phyloP scores from a whole-genome alignment of 371 early-diverging fungal species.

The Lichtheimia hyalospora region DNA sequence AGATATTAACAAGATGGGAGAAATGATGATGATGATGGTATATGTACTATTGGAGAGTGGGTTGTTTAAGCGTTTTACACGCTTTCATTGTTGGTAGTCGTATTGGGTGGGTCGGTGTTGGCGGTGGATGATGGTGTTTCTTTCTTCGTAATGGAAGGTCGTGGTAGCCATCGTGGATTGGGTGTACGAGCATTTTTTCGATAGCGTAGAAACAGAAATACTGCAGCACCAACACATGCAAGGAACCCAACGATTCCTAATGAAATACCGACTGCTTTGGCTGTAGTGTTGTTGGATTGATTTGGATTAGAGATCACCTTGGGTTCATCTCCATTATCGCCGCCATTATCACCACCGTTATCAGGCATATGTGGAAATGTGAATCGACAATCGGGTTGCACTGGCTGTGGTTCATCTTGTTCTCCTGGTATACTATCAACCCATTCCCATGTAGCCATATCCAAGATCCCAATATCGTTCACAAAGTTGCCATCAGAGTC shows the following conservation, averaged over 20 bases:
- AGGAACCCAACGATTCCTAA: slow-evolving; percentile 23
- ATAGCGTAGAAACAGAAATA: slow-evolving; percentile 7
- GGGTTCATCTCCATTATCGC: slow-evolving; percentile 14
- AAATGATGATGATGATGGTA: no score
- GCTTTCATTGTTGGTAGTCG: no score
- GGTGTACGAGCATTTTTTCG: slow-evolving; percentile 20
- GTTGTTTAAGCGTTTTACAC: no score
- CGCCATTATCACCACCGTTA: slow-evolving; percentile 1
- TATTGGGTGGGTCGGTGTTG: neutral
- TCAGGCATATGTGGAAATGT: slow-evolving; percentile 18
- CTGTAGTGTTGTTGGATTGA: slow-evolving; percentile 2
- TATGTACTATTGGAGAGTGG: no score
- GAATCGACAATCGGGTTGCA: slow-evolving; percentile 21
- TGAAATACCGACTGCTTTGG: slow-evolving; percentile 33
- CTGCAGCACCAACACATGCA: slow-evolving; percentile 6
- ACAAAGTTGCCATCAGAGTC: slow-evolving; percentile 15
- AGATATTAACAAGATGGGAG: no score
- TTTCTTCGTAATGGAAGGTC: slow-evolving; percentile 1
- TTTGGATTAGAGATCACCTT: slow-evolving; percentile 27
- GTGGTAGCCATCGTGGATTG: slow-evolving; percentile 41
- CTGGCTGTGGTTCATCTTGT: neutral
- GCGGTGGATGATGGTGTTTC: slow-evolving; percentile 4
- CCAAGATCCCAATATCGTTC: slow-evolving; percentile 32
- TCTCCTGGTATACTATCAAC: slow-evolving; percentile 19
- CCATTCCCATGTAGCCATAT: slow-evolving; percentile 44